Evolutionary conservation across 176 grass and related monocot genomes (phyloP), one percentile per base, ranked within the genome.

Genomic region (Raddia distichophylla): DNA sequence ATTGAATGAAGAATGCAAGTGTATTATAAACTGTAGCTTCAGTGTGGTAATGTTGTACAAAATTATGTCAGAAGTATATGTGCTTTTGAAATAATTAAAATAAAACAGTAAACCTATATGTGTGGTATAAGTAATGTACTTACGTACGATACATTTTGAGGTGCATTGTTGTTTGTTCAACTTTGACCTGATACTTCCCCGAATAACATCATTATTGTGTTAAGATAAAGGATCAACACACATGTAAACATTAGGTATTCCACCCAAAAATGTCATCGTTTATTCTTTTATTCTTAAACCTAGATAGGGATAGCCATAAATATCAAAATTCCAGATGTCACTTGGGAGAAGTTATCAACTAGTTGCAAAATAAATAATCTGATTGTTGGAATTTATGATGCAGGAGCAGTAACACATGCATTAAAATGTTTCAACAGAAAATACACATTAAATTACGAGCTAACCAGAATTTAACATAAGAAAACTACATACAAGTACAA

Each of bases 401-500:
- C 57, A 73, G 19, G 42, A 76, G 67, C 20, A 43, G 72, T 77
- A 60, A 83, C 73, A 67, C 15, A 75, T 50, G 37, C 45, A 61
- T 67, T 74, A 84, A 81, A 74, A 43, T 27, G 8, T 14, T 59
- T 18, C 12, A 63, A n/a, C 22, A 15, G 54, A 71, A 71, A 14
- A 51, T 27, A 27, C 3, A 27, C 15, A 20, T n/a, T 60, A 75
- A 22, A 75, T 18, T 37, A 45, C 22, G 14, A 85, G 32, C 63
- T 68, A 58, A 22, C 14, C 10, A 59, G 33, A 66, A 60, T 42
- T 16, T 45, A 49, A 7, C 51, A 53, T 43, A 44, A 1, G 0
- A 49, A 66, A 78, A 86, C 78, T 86, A 86, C 62, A 85, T 56
- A 76, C 70, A 85, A 6, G 81, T 56, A 76, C 70, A 85, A 6